These are phyloP conservation scores for Pestalotiopsis fici DNA, from an alignment of 2,329 filamentous ascomycete species.

Conservation along the genomic window DNA sequence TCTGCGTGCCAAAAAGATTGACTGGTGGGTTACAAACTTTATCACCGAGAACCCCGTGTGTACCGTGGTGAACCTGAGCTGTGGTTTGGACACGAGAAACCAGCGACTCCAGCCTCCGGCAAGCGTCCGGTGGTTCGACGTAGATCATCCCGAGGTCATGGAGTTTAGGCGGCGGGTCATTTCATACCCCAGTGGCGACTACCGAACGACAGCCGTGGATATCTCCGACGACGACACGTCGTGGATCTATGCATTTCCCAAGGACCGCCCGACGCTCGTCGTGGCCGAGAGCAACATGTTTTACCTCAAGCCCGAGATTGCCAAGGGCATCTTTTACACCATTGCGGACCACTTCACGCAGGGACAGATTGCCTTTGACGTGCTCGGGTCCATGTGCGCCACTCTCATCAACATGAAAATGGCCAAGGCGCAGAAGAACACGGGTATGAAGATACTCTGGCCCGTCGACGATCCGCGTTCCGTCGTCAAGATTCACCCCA, in stretches of 20 bases:
- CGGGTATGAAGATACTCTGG: conserved; percentile 8
- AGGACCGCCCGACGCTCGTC: conserved; percentile 24
- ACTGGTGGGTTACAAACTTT: conserved; percentile 17
- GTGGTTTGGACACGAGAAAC: conserved; percentile 22
- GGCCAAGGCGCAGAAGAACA: background rate
- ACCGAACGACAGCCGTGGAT: conserved; percentile 19
- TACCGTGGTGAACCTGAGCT: conserved; percentile 24
- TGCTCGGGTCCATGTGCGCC: conserved; percentile 8
- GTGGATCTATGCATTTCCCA: conserved; percentile 23
- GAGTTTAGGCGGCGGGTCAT: conserved; percentile 21
- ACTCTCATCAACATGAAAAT: conserved; percentile 6
- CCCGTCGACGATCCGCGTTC: conserved; percentile 9
- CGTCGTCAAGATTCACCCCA: conserved; percentile 4
- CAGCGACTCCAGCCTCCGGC: conserved; percentile 13
- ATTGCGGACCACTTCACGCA: conserved; percentile 18
- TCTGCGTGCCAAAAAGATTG: conserved; percentile 12
- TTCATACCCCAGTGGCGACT: conserved; percentile 17
- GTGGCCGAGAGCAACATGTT: conserved; percentile 27
- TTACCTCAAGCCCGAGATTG: conserved; percentile 20
- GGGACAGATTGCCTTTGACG: conserved; percentile 18
- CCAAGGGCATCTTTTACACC: conserved; percentile 14
- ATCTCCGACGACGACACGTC: conserved; percentile 15
- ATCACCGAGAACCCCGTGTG: conserved; percentile 15
- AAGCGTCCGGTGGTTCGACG: conserved; percentile 26
- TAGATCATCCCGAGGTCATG: conserved; percentile 28